phyloP scores from a whole-genome alignment of 1,284 basidiomycete species.

The Naganishia sp. region DNA sequence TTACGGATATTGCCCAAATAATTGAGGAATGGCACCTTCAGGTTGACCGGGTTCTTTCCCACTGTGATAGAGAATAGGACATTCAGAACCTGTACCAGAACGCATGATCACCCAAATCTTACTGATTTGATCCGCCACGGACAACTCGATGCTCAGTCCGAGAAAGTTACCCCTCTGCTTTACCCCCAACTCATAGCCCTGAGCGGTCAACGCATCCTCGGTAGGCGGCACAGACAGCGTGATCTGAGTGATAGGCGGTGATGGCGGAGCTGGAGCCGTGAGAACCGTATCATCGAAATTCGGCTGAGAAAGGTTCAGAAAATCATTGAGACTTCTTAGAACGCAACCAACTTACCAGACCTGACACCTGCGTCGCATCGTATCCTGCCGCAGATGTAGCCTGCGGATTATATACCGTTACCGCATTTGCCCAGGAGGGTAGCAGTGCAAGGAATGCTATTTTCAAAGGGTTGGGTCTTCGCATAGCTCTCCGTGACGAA shows the following conservation, averaged over 20 bases:
- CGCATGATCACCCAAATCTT: slow-evolving; percentile 46
- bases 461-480: neutral
- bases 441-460: neutral
- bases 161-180: slow-evolving; percentile 64
- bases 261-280: slow-evolving; percentile 42
- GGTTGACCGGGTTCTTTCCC: slow-evolving; percentile 55
- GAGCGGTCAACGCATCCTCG: slow-evolving; percentile 34
- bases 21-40: slow-evolving; percentile 67
- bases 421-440: neutral
- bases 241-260: slow-evolving; percentile 39
- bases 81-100: neutral
- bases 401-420: slow-evolving; percentile 17
- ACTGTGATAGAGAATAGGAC: slow-evolving; percentile 49
- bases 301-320: slow-evolving; percentile 3
- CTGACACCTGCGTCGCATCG: slow-evolving; percentile 20
- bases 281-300: slow-evolving; percentile 48
- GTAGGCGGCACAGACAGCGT: slow-evolving; percentile 17
- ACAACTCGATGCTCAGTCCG: slow-evolving; percentile 73
- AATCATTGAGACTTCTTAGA: too few species aligned
- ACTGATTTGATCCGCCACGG: slow-evolving; percentile 66
- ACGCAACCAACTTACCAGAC: neutral
- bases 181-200: slow-evolving; percentile 51
- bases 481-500: neutral
- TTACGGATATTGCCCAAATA: slow-evolving; percentile 65
- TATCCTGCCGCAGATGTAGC: slow-evolving; percentile 15